Evolutionary conservation across 2,329 filamentous ascomycete species (phyloP), one percentile per base, ranked within the genome.

Genomic region (Rosellinia necatrix): DNA sequence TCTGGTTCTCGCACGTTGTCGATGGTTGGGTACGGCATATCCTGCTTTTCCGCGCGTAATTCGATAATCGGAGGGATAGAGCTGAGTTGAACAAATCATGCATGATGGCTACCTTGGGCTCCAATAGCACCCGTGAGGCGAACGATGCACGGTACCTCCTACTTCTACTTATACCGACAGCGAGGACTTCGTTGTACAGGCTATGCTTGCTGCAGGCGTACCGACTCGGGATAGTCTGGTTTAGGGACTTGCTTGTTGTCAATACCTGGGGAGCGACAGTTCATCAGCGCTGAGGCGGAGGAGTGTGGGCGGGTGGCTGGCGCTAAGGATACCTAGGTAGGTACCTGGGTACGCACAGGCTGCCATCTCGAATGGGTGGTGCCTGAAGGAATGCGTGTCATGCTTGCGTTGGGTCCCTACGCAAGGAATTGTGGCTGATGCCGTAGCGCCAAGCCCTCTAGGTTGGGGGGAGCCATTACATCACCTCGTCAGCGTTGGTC

Each of bases 401-500:
- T 61, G 56, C 56, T 56, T 56, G 57, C 56, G 59, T 59, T 56
- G 52, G 59, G 48, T 51, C 56, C 62, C 71, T 70, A 72, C 71
- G 72, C 71, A 72, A 72, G 63, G 66, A 59, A 62, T 47, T 69
- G 70, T 71, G 70, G 71, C 71, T 71, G 66, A 66, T 64, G 63
- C 35, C 15, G 55, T 43, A 12, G 49, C 47, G 60, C 63, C 61
- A 63, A 56, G 40, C 9, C 44, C 15, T 37, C 44, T 30, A 35
- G 42, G 22, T 8, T 19, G 32, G 27, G 30, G 53, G 27, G 30
- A 50, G 19, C 29, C 50, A 72, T 72, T 72, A 72, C 70, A 71
- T 72, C 50, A 72, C 71, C 72, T 71, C 70, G 70, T 72, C 70
- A 71, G 64, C 61, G 60, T 35, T 51, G 34, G 49, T 10, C 42